phyloP scores from a whole-genome alignment of 176 grass and related monocot species.

The Neostapfia colusana region DNA sequence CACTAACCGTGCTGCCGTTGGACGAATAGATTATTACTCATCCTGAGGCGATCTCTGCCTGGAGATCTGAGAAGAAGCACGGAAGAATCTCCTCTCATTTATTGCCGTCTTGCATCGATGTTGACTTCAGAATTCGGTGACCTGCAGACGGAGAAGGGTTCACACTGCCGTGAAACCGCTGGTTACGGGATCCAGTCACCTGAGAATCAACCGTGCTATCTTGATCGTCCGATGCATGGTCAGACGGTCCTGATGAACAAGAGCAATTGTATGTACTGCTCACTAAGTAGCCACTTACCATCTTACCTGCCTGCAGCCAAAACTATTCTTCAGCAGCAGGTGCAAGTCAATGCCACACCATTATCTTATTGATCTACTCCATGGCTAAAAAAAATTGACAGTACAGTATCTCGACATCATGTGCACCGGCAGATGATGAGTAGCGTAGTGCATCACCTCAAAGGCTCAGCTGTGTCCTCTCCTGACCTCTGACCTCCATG shows the following conservation, averaged over 20 bases:
- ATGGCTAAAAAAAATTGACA: not conserved
- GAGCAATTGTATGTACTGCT: not conserved
- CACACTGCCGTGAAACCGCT: not conserved
- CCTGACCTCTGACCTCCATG: constrained; percentile 5
- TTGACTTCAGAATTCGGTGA: constrained; percentile 43
- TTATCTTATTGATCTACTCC: constrained; percentile 20
- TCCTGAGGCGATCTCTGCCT: constrained; percentile 29
- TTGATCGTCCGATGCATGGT: not conserved
- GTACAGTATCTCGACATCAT: constrained; percentile 13
- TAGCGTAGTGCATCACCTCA: constrained; percentile 6
- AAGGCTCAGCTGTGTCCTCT: constrained; percentile 16
- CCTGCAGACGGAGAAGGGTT: not conserved
- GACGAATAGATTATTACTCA: constrained; percentile 47
- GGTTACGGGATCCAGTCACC: not conserved
- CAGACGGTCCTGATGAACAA: not conserved
- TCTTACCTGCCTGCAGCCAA: not conserved
- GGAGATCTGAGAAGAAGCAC: constrained; percentile 43
- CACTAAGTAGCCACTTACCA: not conserved
- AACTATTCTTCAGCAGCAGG: not conserved
- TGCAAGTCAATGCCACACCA: constrained; percentile 39
- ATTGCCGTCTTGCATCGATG: constrained; percentile 30
- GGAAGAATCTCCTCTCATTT: constrained; percentile 45
- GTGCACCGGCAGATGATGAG: constrained; percentile 30
- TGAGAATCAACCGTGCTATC: not conserved
- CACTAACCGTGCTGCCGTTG: constrained; percentile 31